phyloP scores from a whole-genome alignment of 768 basidiomycete genomes.

The Panaeolus cyanescens region DNA sequence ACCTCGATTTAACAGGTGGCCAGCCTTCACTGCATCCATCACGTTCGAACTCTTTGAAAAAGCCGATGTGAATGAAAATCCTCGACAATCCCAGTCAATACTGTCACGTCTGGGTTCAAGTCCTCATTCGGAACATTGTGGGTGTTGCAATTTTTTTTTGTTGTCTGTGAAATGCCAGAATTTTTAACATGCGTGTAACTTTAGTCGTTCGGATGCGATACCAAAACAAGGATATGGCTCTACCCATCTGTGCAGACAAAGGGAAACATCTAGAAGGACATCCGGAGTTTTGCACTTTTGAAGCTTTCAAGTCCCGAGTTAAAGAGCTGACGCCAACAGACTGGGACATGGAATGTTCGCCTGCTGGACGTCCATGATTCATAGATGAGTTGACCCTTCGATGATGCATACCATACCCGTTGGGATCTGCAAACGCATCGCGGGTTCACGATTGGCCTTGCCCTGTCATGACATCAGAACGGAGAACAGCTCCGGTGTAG shows the following conservation, averaged over 20 bases:
- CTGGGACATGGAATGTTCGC: constrained; percentile 66
- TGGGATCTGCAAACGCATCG: not conserved
- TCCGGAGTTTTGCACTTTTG: constrained; percentile 74
- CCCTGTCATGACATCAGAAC: not conserved
- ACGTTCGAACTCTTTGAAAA: constrained; percentile 74
- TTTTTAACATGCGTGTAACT: not conserved
- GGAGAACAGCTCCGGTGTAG: constrained; percentile 1
- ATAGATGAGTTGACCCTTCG: not conserved
- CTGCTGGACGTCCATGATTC: constrained; percentile 15
- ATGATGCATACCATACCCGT: not conserved
- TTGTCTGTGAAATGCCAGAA: not conserved
- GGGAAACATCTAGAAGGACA: constrained; percentile 69
- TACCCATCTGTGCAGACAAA: constrained; percentile 65
- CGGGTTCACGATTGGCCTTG: not conserved
- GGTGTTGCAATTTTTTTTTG: constrained; percentile 10
- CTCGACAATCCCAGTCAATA: constrained; percentile 2
- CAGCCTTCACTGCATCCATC: constrained; percentile 71
- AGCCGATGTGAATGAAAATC: constrained; percentile 13
- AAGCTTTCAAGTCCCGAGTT: constrained; percentile 62
- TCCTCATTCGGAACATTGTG: constrained; percentile 27
- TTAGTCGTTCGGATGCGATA: constrained; percentile 76
- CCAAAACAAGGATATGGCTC: constrained; percentile 62
- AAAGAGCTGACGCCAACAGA: constrained; percentile 65
- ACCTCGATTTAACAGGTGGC: constrained; percentile 52
- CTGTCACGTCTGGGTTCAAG: not conserved